Base-by-base conservation (phyloP, 805 yeast genomes). In the Pichia nakasei region DNA sequence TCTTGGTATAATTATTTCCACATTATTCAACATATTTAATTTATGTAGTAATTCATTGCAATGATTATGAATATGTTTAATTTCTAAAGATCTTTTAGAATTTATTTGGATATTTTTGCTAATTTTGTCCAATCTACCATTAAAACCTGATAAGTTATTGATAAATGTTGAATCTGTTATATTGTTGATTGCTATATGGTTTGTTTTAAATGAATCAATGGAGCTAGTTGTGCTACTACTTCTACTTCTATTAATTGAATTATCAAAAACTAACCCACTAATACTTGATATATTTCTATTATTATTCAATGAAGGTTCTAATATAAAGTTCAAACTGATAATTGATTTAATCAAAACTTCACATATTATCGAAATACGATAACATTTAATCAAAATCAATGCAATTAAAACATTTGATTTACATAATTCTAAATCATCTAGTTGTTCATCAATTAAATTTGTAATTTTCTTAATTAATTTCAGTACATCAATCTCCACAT, bases 401-500 rank as follows among this genome's bases (percentile, higher is more conserved):
- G 63, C 48, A 4, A 59, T 38, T 41, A 61, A 38, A 5, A 63
- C 59, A 24, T 61, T 58, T 3, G 56, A 44, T 22, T 49, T 46
- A 35, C 44, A 40, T 11, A 51, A 35, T 46, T 60, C 65, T 27
- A 57, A 45, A 45, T 60, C 64, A 42, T 59, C 58, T 11, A 61
- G 22, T 29, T 58, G 60, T 35, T 60, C 63, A 44, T 60, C 61
- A 20, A 63, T 50, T 31, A 55, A 43, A 44, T 52, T 55, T 17
- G 54, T 50, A 6, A 61, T 42, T 37, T 55, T 56, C 48, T 58
- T 63, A 27, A 54, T 45, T 9, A 52, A 27, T 35, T 60, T 62
- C 1, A 57, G 51, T 18, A 63, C 50, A 31, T 60, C 61, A 19
- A 63, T 48, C 43, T 63, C 63, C 17, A 50, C 41, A 20, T 59